Conservation (phyloP, 2,329 filamentous ascomycete species). For the Sporothrix pallida region DNA sequence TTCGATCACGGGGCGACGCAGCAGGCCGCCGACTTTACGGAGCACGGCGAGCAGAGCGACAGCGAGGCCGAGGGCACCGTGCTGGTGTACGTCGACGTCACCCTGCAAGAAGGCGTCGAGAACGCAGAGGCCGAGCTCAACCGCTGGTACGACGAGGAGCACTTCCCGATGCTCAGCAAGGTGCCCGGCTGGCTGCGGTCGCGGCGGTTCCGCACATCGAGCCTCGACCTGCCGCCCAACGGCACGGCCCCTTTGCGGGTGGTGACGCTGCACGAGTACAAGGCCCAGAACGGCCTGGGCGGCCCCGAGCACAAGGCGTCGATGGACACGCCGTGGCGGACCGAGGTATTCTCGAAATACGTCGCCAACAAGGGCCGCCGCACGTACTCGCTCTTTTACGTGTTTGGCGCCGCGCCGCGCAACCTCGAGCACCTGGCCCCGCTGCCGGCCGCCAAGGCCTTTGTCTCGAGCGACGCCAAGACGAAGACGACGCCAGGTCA, state of each 20-base stretch:
- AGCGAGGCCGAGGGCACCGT: constrained; percentile 64
- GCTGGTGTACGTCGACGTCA: constrained; percentile 66
- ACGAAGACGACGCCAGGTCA: constrained; percentile 58
- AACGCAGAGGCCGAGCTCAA: constrained; percentile 53
- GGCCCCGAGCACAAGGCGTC: constrained; percentile 69
- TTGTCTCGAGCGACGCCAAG: constrained; percentile 59
- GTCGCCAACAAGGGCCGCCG: constrained; percentile 64
- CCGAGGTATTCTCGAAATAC: constrained; percentile 63
- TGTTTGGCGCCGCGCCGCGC: constrained; percentile 75
- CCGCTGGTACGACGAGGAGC: constrained; percentile 78
- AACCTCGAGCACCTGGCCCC: constrained; percentile 65
- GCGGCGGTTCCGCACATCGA: constrained; percentile 70
- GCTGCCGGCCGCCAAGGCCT: constrained; percentile 55
- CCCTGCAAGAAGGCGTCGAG: constrained; percentile 54
- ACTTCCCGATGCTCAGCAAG: constrained; percentile 72
- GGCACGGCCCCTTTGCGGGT: constrained; percentile 60
- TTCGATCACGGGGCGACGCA: constrained; percentile 69
- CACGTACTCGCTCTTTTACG: constrained; percentile 75
- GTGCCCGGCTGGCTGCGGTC: constrained; percentile 81
- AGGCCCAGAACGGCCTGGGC: constrained; percentile 67
- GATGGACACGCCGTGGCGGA: constrained; percentile 65
- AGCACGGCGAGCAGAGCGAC: constrained; percentile 65
- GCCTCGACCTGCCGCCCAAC: constrained; percentile 58
- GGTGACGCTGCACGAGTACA: constrained; percentile 75
- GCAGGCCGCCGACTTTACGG: constrained; percentile 61